phyloP scores from a whole-genome alignment of 2,329 filamentous ascomycete species.

The Akanthomyces dipterigenus region DNA sequence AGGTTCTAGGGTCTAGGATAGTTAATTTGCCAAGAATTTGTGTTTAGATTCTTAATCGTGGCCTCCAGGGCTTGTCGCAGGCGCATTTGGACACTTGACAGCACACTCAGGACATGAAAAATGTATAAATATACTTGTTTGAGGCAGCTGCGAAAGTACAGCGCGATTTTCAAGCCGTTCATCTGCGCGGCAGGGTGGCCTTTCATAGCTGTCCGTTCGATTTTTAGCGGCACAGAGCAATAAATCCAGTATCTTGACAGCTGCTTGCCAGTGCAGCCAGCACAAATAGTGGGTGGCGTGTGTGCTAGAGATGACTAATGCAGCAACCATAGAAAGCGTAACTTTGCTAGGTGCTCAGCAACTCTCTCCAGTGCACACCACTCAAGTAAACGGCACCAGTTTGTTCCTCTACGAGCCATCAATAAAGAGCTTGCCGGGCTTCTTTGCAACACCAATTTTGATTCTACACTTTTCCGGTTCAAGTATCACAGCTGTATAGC shows the following conservation, averaged over 20 bases:
- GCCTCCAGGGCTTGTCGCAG: background rate
- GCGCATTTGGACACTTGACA: too few relatives aligned
- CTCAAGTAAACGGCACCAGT: constrained; percentile 3
- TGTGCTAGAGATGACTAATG: constrained; percentile 13
- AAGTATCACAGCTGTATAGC: background rate
- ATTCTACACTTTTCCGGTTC: background rate
- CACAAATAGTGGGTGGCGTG: background rate
- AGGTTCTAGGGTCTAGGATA: constrained; percentile 9
- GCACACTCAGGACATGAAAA: background rate
- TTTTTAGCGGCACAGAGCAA: background rate
- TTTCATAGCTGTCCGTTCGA: too few relatives aligned
- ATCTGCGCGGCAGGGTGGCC: too few relatives aligned
- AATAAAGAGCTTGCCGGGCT: background rate
- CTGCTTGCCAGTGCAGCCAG: background rate
- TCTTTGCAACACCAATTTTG: background rate
- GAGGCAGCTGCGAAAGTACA: too few relatives aligned
- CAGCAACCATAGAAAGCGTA: constrained; percentile 10
- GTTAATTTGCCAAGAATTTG: constrained; percentile 9
- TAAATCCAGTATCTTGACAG: background rate
- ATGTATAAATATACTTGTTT: background rate
- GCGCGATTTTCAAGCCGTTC: too few relatives aligned
- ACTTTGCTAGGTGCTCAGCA: constrained; percentile 7
- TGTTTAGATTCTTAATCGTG: background rate
- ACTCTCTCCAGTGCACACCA: constrained; percentile 15
- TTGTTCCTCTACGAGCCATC: background rate